These are phyloP conservation scores for Alternaria brassicicola DNA, from an alignment of 2,329 filamentous ascomycete species.

Conservation along the genomic window DNA sequence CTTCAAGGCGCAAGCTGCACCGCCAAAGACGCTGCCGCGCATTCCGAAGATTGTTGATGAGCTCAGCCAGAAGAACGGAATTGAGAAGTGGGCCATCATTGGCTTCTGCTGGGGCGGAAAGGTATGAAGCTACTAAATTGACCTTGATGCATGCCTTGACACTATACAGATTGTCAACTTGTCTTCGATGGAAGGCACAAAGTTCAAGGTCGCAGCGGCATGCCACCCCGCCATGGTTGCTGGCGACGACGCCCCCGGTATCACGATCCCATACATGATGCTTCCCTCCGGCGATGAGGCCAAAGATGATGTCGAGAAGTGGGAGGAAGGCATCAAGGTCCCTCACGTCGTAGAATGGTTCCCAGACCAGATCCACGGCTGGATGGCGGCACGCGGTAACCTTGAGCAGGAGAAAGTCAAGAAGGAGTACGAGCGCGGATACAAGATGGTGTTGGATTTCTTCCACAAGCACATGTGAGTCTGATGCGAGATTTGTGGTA, in stretches of 20 bases:
- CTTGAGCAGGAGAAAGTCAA: constrained; percentile 56
- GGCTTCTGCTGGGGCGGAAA: constrained; percentile 67
- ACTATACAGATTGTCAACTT: constrained; percentile 61
- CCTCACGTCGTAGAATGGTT: constrained; percentile 57
- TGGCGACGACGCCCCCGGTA: constrained; percentile 60
- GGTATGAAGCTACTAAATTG: constrained; percentile 37
- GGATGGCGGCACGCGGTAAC: constrained; percentile 54
- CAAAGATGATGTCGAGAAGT: constrained; percentile 58
- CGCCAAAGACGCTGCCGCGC: constrained; percentile 62
- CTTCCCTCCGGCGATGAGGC: constrained; percentile 64
- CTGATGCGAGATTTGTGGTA: not conserved
- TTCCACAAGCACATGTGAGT: constrained; percentile 61
- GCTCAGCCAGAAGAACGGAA: constrained; percentile 55
- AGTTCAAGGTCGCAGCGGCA: constrained; percentile 63
- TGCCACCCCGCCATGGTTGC: constrained; percentile 68
- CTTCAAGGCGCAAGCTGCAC: constrained; percentile 62
- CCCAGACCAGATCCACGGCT: constrained; percentile 55
- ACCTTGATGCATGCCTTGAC: not conserved
- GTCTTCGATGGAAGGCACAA: constrained; percentile 56
- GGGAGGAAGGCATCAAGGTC: constrained; percentile 56
- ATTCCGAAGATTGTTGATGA: constrained; percentile 63
- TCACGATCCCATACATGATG: constrained; percentile 64
- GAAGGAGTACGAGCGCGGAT: constrained; percentile 58
- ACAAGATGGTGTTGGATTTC: constrained; percentile 57
- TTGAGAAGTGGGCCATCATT: constrained; percentile 64